Conservation (phyloP, 2,329 filamentous ascomycete species). For the Scopulariopsis brevicaulis region DNA sequence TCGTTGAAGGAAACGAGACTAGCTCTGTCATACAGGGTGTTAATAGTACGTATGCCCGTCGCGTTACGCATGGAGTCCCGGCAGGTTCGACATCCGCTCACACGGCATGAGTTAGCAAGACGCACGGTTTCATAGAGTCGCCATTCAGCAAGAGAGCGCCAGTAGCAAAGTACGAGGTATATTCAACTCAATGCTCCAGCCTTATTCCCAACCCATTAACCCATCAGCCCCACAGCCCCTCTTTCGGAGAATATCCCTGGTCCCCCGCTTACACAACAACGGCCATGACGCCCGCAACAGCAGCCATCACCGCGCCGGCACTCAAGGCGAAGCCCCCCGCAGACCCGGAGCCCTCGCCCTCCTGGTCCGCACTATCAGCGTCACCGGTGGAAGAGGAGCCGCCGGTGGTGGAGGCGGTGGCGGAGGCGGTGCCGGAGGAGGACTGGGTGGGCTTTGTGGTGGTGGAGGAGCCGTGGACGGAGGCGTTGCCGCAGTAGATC, state of each 20-base stretch:
- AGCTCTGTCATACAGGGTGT: too few species aligned
- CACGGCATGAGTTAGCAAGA: too few species aligned
- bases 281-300: conserved; percentile 24
- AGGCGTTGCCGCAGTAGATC: conserved; percentile 32
- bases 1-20: too few species aligned
- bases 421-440: background rate
- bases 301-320: conserved; percentile 21
- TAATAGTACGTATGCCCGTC: too few species aligned
- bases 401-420: background rate
- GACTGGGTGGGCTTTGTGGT: background rate
- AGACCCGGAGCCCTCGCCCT: conserved; percentile 10
- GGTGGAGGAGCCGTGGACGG: background rate
- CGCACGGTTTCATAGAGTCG: too few species aligned
- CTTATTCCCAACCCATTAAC: background rate
- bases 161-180: too few species aligned
- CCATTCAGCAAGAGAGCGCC: too few species aligned
- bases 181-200: background rate
- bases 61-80: too few species aligned
- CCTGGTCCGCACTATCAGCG: too few species aligned
- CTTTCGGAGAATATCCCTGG: background rate
- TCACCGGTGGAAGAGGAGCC: too few species aligned
- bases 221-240: background rate
- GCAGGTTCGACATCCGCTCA: too few species aligned
- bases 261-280: conserved; percentile 19
- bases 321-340: conserved; percentile 17